Evolutionary conservation across 306 rosid species (phyloP).

Genomic region (Dalbergia cochinchinensis): DNA sequence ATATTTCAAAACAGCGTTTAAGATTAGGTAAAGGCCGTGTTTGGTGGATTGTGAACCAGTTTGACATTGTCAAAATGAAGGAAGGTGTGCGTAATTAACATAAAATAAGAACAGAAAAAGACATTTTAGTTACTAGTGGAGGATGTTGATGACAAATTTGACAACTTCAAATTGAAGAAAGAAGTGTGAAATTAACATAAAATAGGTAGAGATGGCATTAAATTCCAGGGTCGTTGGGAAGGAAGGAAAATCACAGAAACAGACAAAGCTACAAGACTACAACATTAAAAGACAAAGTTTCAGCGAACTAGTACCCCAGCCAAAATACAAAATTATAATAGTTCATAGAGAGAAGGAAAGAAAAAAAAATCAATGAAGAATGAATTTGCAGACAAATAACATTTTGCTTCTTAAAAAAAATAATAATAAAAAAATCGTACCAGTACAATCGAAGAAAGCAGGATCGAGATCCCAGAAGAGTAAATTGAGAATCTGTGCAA

Average conservation of each 20-base stretch:
- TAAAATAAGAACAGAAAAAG: constrained; percentile 9
- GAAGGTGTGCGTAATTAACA: constrained; percentile 12
- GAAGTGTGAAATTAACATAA: not conserved
- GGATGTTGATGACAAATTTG: constrained; percentile 16
- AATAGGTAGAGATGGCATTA: constrained; percentile 18
- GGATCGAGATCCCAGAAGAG: not conserved
- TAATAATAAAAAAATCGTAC: constrained; percentile 34
- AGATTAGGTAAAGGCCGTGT: not conserved
- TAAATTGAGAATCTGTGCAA: not conserved
- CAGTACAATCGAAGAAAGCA: constrained; percentile 9
- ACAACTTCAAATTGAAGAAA: constrained; percentile 48
- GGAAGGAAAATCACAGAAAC: constrained; percentile 25
- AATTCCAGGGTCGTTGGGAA: constrained; percentile 21
- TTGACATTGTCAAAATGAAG: constrained; percentile 36
- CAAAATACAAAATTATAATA: not conserved
- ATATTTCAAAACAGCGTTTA: not conserved
- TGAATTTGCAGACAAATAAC: not conserved
- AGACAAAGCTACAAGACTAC: constrained; percentile 26
- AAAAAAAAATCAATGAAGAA: not conserved
- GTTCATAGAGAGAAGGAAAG: not conserved
- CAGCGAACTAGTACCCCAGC: not conserved
- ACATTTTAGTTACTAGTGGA: not conserved
- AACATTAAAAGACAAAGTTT: constrained; percentile 16
- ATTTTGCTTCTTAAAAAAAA: not conserved
- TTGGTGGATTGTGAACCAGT: constrained; percentile 19